These are phyloP conservation scores for Groenewaldozyma tartarivorans DNA, from an alignment of 805 yeast genomes.

Conservation along the genomic window DNA sequence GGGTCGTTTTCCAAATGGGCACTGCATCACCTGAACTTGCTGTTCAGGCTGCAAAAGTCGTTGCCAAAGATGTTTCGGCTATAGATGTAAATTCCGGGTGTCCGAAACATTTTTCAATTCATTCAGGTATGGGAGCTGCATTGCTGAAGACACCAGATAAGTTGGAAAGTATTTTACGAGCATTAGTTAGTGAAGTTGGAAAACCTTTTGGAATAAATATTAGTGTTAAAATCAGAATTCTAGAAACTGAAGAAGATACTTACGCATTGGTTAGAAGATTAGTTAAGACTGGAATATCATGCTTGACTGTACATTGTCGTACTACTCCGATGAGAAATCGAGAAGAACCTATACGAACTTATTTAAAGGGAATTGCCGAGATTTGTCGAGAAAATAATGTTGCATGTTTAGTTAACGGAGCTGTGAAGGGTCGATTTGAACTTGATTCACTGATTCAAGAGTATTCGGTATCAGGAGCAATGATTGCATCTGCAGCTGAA, in stretches of 20 bases:
- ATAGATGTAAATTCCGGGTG: slow-evolving; percentile 95
- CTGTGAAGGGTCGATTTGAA: slow-evolving; percentile 46
- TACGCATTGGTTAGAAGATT: slow-evolving; percentile 46
- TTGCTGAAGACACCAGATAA: slow-evolving; percentile 72
- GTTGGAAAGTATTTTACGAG: slow-evolving; percentile 55
- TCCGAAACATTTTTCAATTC: slow-evolving; percentile 91
- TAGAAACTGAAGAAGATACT: slow-evolving; percentile 56
- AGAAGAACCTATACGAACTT: slow-evolving; percentile 68
- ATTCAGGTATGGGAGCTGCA: slow-evolving; percentile 98
- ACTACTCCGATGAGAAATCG: slow-evolving; percentile 77
- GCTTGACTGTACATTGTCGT: slow-evolving; percentile 87
- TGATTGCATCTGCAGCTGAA: slow-evolving; percentile 93
- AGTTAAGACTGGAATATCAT: slow-evolving; percentile 70
- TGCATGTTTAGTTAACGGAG: slow-evolving; percentile 77
- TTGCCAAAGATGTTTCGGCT: slow-evolving; percentile 82
- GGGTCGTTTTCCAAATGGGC: slow-evolving; percentile 83
- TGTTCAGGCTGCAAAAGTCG: slow-evolving; percentile 73
- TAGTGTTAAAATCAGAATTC: slow-evolving; percentile 78
- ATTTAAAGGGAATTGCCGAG: slow-evolving; percentile 49
- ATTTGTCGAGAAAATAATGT: slow-evolving; percentile 56
- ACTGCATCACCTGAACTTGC: slow-evolving; percentile 78
- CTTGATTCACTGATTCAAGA: slow-evolving; percentile 39
- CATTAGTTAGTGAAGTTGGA: slow-evolving; percentile 74
- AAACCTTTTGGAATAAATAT: slow-evolving; percentile 67
- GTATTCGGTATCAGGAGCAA: slow-evolving; percentile 66